Evolutionary conservation across 2,329 filamentous ascomycete genomes (phyloP), one percentile per base, ranked within the genome.

Genomic region (Ciborinia camelliae): DNA sequence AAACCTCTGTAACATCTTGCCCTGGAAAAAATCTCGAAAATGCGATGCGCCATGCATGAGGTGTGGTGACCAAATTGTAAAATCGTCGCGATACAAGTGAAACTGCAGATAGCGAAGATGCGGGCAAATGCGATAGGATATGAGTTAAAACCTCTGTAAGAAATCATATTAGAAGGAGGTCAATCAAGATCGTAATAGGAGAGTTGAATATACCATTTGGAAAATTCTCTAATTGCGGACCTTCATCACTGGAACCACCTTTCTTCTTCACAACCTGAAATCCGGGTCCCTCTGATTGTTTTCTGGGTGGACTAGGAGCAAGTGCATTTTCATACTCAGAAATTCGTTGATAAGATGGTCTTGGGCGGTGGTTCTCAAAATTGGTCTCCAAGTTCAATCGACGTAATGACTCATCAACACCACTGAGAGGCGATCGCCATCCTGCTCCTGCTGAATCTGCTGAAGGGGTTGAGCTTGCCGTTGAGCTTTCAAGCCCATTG

Each of bases 1-100:
- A 15, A 6, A 32, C 35, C 53, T 75, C 76, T 54, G 87, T 73
- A 7, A 82, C 82, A 73, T 89, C 84, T 30, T 89, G 86, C 1
- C 90, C 92, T 0, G 91, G 91, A 71, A 98, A 99, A 78, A 88
- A 94, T 68, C 93, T 91, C 71, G 91, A 85, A 74, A 98, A 98
- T 7, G 93, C 94, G 75, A 92, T 90, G 68, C 92, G 87, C 94
- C 94, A 98, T 9, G 92, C 92, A 78, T 97, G 92, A 20, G 93
- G 91, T 1, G 91, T 94, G 5, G 92, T 97, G 64, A 98, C 90
- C 48, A 98, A 81, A 61, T 84, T 83, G 76, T 96, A 91, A 75
- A 98, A 96, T 63, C 91, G 90, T 73, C 88, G 91, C 41, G 91
- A 97, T 37, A 98, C 92, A 59, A 96, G 83, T 23, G 92, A 89